These are phyloP conservation scores for Tricholoma hemisulphureum DNA, from an alignment of 768 basidiomycete genomes.

Conservation along the genomic window DNA sequence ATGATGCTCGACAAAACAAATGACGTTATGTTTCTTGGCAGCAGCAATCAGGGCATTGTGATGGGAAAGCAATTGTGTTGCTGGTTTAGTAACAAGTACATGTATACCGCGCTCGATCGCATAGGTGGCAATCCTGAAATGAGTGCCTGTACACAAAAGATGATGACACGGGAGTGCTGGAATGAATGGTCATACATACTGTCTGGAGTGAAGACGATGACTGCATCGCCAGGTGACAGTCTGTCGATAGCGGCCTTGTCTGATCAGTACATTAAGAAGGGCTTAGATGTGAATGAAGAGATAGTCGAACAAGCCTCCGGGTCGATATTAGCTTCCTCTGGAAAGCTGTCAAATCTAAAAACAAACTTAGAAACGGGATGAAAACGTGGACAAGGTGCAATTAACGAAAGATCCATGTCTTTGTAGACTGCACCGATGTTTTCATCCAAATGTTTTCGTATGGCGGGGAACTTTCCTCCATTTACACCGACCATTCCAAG, in stretches of 20 bases:
- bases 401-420: constrained; percentile 82
- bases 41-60: constrained; percentile 76
- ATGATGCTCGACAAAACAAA: constrained; percentile 95
- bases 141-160: constrained; percentile 57
- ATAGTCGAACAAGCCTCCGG: constrained; percentile 73
- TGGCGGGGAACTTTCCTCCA: constrained; percentile 84
- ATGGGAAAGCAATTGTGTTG: constrained; percentile 80
- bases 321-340: constrained; percentile 65
- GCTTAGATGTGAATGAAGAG: not conserved
- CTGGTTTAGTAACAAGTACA: constrained; percentile 92
- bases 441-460: constrained; percentile 73
- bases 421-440: constrained; percentile 85
- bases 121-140: constrained; percentile 81
- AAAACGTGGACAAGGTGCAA: not conserved
- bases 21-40: constrained; percentile 75
- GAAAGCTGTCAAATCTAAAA: constrained; percentile 74
- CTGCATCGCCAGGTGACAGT: constrained; percentile 79
- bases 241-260: constrained; percentile 81
- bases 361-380: not conserved
- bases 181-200: constrained; percentile 41
- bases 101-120: constrained; percentile 85
- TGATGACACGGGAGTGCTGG: not conserved
- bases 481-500: constrained; percentile 89
- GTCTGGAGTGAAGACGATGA: constrained; percentile 92
- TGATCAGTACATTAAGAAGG: constrained; percentile 27